Base-by-base conservation (phyloP, 2,329 filamentous ascomycete genomes). In the Hortaea werneckii region DNA sequence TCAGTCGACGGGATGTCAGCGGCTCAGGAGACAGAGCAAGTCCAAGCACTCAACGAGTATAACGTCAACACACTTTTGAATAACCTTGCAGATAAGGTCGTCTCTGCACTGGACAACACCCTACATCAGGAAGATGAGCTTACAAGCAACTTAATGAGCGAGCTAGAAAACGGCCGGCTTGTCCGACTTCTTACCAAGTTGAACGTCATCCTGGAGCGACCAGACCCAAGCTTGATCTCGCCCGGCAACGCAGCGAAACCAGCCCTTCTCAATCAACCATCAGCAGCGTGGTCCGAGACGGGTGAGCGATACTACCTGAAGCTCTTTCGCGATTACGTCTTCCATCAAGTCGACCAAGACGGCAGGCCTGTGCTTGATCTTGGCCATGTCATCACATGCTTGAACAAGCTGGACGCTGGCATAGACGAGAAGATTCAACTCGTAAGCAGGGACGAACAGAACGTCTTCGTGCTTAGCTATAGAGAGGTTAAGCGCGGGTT, bases 251-350 rank as follows among this genome's bases (percentile, higher is more conserved):
- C 42, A 7, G 47, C 44, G 13, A 58, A 61, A 54, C 45, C 61
- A 37, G 50, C 54, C 27, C 42, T 56, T 6, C 51, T 59, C 8
- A 63, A 63, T 43, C 57, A 63, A 45, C 54, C 59, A 13, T 60
- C 59, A 5, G 49, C 55, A 10, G 53, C 61, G 3, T 98, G 92
- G 90, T 86, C 87, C 4, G 90, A 96, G 65, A 92, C 85, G 41
- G 90, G 90, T 27, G 87, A 95, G 58, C 80, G 89, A 28, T 96
- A 95, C 64, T 85, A 87, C 62, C 74, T 98, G 53, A 95, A 95
- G 67, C 76, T 98, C 6, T 96, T 96, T 72, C 80, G 92, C 42
- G 92, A 98, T 67, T 96, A 94, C 58, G 87, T 95, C 37, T 98
- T 96, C 68, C 92, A 98, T 65, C 89, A 94, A 60, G 88, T 95